Base-by-base conservation (phyloP, 371 early-diverging fungal species). In the Blakeslea trispora region DNA sequence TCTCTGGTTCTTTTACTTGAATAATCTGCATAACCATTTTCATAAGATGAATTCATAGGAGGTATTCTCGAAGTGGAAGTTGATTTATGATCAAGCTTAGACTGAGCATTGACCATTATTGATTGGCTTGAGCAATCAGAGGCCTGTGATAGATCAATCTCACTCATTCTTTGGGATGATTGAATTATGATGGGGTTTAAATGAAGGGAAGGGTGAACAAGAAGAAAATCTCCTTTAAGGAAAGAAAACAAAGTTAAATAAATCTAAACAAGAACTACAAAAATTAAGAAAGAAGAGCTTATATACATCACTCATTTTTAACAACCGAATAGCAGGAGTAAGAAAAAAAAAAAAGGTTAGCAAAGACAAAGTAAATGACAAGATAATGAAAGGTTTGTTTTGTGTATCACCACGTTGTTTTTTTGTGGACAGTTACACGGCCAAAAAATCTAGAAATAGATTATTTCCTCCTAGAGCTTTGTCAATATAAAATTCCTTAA, bases 51-150 rank as follows among this genome's bases (percentile, higher is more conserved):
- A 11, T 51, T 53, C 42, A 66, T 35, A 32, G 55, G 28, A 11
- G 46, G 28, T 6, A 39, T 45, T 13, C 51, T 45, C 14, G 66
- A 39, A 21, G 59, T 21, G 9, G 57, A 42, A 8, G 50, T 55
- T 11, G 66, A 34, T 55, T 74, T 70, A 51, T 68, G 66, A 35
- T 66, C 74, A 51, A 75, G 57, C 22, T 62, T 53, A 34, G 76
- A 61, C 47, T 66, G 54, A 40, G 69, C 66, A 52, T 66, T 67
- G 31, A 69, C 50, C 62, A 75, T 64, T 61, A 71, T 64, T 8
- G 64, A 57, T 34, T 52, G 46, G 55, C 62, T 61, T 9, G 71
- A 45, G 32, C 68, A 71, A 18, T 74, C 69, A 52, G 68, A 71
- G 19, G 69, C 57, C 44, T 66, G 61, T 21, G 44, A 55, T 48